Evolutionary conservation across 2,329 filamentous ascomycete genomes (phyloP).

Genomic region (Beauveria asiatica): DNA sequence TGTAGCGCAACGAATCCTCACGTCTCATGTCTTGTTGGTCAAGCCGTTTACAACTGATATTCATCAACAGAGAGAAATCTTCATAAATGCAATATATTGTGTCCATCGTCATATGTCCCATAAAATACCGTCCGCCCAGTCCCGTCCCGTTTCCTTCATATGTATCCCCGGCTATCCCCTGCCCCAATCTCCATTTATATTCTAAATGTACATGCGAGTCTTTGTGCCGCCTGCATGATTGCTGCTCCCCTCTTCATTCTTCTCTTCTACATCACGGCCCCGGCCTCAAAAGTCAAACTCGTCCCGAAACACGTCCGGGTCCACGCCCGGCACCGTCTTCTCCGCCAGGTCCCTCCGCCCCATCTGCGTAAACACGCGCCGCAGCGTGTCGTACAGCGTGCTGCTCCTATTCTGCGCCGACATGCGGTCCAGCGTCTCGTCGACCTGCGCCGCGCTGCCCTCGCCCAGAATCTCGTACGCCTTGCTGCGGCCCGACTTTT

Average conservation of each 20-base stretch:
- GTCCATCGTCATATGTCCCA: neutral
- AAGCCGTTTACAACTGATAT: no score
- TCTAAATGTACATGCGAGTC: slow-evolving; percentile 5
- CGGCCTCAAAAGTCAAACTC: slow-evolving; percentile 71
- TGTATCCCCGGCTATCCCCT: neutral
- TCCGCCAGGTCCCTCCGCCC: slow-evolving; percentile 79
- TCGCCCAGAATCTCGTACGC: slow-evolving; percentile 72
- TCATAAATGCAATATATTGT: slow-evolving; percentile 4
- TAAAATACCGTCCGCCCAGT: neutral
- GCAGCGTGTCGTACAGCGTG: slow-evolving; percentile 88
- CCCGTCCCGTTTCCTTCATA: neutral
- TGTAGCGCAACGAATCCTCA: no score
- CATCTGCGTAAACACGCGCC: slow-evolving; percentile 96
- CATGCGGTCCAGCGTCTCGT: slow-evolving; percentile 76
- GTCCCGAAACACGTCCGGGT: slow-evolving; percentile 77
- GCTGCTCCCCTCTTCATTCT: neutral
- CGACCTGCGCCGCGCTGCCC: slow-evolving; percentile 35
- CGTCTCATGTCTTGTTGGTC: no score
- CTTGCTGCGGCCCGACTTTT: slow-evolving; percentile 73
- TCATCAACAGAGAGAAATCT: no score
- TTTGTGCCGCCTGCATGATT: neutral
- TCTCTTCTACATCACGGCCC: neutral
- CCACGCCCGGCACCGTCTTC: slow-evolving; percentile 79
- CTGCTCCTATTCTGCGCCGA: slow-evolving; percentile 93
- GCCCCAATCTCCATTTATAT: neutral